Evolutionary conservation across 306 rosid species (phyloP).

Genomic region (Cucurbita maxima): DNA sequence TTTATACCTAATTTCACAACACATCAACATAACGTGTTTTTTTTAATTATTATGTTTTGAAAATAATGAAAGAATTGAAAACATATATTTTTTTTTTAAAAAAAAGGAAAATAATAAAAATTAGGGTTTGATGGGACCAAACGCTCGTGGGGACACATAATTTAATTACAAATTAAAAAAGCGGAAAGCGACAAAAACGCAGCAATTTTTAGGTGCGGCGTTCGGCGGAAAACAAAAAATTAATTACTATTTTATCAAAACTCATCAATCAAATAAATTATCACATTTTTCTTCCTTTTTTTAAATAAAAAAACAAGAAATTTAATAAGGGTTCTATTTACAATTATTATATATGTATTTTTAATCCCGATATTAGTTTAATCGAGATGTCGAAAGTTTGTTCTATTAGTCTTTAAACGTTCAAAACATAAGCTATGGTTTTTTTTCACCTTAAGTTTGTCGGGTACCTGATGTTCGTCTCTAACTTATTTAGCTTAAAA

Average conservation of each 20-base stretch:
- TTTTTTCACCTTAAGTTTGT: no score
- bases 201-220: conserved; percentile 92
- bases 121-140: no score
- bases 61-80: not conserved
- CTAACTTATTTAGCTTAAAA: no score
- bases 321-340: not conserved
- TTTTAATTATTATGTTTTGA: conserved; percentile 5
- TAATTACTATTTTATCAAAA: not conserved
- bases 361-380: no score
- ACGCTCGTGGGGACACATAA: not conserved
- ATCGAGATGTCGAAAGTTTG: no score
- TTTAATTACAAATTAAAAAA: not conserved
- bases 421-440: no score
- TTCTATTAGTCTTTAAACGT: no score
- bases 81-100: no score
- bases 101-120: no score
- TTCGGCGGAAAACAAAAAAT: conserved; percentile 54
- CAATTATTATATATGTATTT: no score
- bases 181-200: conserved; percentile 44
- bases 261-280: not conserved
- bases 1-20: no score
- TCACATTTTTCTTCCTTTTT: not conserved
- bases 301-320: not conserved
- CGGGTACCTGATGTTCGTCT: no score
- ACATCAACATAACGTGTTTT: not conserved